phyloP scores from a whole-genome alignment of 495 filamentous ascomycete genomes.

The Hamigera avellanea region DNA sequence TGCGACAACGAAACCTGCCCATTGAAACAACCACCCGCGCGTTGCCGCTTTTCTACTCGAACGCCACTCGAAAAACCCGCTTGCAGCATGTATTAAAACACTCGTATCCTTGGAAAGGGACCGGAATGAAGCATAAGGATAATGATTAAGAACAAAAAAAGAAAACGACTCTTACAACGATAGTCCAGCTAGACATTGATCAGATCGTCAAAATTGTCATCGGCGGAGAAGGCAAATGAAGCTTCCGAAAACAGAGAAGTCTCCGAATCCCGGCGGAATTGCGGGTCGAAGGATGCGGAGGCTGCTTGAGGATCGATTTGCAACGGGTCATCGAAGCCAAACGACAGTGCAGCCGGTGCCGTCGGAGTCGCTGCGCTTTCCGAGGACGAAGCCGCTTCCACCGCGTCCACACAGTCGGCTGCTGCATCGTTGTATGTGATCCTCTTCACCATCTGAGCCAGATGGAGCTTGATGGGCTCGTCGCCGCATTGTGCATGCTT shows the following conservation, averaged over 20 bases:
- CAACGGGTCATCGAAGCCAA: constrained; percentile 28
- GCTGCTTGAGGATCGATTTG: constrained; percentile 12
- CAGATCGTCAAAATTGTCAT: constrained; percentile 23
- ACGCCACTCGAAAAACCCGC: neutral
- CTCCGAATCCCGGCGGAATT: constrained; percentile 22
- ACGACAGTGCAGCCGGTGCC: constrained; percentile 12
- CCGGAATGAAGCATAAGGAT: too few species aligned
- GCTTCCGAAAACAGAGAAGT: constrained; percentile 16
- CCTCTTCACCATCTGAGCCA: constrained; percentile 32
- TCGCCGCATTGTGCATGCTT: constrained; percentile 49
- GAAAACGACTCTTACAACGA: neutral
- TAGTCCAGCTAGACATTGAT: constrained; percentile 15
- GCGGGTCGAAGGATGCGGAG: constrained; percentile 13
- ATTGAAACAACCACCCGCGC: neutral
- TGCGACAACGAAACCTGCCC: too few species aligned
- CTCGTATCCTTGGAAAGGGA: too few species aligned
- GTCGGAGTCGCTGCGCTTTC: neutral
- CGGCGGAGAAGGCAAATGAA: constrained; percentile 20
- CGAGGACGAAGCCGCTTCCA: constrained; percentile 1
- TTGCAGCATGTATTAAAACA: too few species aligned
- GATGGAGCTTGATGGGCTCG: constrained; percentile 37
- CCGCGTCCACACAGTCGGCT: neutral
- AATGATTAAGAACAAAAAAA: too few species aligned
- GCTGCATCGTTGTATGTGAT: constrained; percentile 18
- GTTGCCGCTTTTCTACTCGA: neutral